These are phyloP conservation scores for Ascochyta viciae-villosae DNA, from an alignment of 2,329 filamentous ascomycete species.

Conservation along the genomic window DNA sequence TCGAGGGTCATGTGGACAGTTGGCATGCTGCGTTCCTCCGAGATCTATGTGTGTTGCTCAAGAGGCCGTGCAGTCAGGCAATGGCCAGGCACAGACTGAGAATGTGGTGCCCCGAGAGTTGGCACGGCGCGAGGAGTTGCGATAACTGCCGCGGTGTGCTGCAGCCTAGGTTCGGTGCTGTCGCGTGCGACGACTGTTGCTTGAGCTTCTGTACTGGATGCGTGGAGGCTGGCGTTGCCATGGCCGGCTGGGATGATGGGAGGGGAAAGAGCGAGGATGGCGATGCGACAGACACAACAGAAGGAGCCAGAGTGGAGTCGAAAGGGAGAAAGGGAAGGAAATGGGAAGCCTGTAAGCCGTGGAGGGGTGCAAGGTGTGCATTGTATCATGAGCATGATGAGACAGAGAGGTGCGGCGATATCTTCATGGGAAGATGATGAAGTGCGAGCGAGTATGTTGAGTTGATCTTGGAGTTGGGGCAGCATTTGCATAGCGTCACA, in stretches of 20 bases:
- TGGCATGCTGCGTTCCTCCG: constrained; percentile 59
- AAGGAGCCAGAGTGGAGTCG: constrained; percentile 25
- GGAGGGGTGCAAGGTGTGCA: constrained; percentile 44
- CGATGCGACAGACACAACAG: constrained; percentile 19
- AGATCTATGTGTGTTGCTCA: constrained; percentile 56
- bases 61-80: constrained; percentile 53
- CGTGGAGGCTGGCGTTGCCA: constrained; percentile 41
- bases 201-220: constrained; percentile 52
- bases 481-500: constrained; percentile 14
- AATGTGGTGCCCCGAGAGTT: constrained; percentile 49
- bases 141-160: constrained; percentile 48
- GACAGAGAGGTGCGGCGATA: constrained; percentile 44
- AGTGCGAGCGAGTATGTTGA: neutral
- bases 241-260: constrained; percentile 43
- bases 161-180: constrained; percentile 48
- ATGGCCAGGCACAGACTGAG: constrained; percentile 52
- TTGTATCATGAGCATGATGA: constrained; percentile 50
- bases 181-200: constrained; percentile 51
- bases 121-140: constrained; percentile 47
- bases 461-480: neutral
- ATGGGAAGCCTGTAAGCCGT: constrained; percentile 49
- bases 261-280: constrained; percentile 25
- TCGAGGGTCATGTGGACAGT: constrained; percentile 55
- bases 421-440: constrained; percentile 38
- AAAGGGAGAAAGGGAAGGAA: constrained; percentile 38